Percentiles rank a stretch among this genome's conserved stretches.
Evolutionary conservation across 73 alveolate species (phyloP).

Genomic region (Uronychia setigera): DNA sequence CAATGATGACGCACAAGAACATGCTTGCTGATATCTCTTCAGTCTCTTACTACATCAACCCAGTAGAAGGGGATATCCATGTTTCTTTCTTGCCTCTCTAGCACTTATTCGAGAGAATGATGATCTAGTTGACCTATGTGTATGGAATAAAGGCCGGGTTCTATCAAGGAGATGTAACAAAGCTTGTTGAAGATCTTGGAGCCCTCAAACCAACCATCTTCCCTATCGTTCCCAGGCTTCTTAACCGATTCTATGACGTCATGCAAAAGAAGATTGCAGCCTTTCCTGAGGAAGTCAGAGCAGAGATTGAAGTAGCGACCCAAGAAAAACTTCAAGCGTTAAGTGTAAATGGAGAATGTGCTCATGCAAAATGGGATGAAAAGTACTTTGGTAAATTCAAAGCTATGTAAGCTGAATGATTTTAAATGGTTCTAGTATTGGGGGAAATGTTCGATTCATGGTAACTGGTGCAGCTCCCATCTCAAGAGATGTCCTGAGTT

Average conservation of each 20-base stretch:
- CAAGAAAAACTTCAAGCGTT: slow-evolving; percentile 58
- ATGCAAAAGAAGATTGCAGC: slow-evolving; percentile 66
- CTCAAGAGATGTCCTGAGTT: slow-evolving; percentile 77
- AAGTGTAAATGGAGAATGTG: slow-evolving; percentile 42
- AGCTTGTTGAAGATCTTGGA: slow-evolving; percentile 82
- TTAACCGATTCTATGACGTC: slow-evolving; percentile 86
- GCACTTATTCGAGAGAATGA: slow-evolving; percentile 88
- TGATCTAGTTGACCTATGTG: slow-evolving; percentile 47
- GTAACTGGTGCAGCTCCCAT: slow-evolving; percentile 96
- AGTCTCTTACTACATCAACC: neutral
- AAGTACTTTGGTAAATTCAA: slow-evolving; percentile 80
- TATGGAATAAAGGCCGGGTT: slow-evolving; percentile 80
- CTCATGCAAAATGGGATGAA: slow-evolving; percentile 82
- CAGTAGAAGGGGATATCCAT: slow-evolving; percentile 69
- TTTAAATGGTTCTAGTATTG: too few species aligned
- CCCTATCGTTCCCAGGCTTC: slow-evolving; percentile 96
- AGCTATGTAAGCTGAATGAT: too few species aligned
- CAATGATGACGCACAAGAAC: slow-evolving; percentile 75
- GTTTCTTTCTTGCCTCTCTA: slow-evolving; percentile 89
- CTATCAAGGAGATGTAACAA: slow-evolving; percentile 84
- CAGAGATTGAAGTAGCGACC: slow-evolving; percentile 71
- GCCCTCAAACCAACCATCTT: slow-evolving; percentile 92
- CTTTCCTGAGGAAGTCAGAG: slow-evolving; percentile 63
- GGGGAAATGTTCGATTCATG: slow-evolving; percentile 89
- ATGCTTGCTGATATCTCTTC: slow-evolving; percentile 45